phyloP scores from a whole-genome alignment of 2,329 filamentous ascomycete genomes.

The Xylariaceae sp. region DNA sequence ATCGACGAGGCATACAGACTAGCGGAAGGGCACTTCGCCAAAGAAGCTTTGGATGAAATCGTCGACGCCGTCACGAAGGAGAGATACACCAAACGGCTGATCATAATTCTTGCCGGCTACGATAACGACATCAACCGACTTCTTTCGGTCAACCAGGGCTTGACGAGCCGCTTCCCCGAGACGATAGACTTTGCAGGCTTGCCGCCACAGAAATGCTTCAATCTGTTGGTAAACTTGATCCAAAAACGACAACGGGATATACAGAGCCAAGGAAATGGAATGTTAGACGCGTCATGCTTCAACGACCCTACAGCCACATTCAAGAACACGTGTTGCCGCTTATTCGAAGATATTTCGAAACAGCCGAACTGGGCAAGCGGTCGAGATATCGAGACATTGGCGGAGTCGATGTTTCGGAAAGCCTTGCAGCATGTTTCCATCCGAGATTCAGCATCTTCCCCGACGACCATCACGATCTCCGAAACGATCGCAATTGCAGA shows the following conservation, averaged over 20 bases:
- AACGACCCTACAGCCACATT: too few relatives aligned
- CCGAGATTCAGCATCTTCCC: too few relatives aligned
- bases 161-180: conserved; percentile 62
- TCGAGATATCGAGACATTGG: too few relatives aligned
- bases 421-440: too few relatives aligned
- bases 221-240: conserved; percentile 35
- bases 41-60: conserved; percentile 51
- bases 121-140: conserved; percentile 61
- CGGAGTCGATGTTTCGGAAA: too few relatives aligned
- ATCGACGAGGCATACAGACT: conserved; percentile 71
- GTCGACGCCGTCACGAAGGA: conserved; percentile 51
- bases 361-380: too few relatives aligned
- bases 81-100: conserved; percentile 53
- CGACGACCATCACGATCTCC: too few relatives aligned
- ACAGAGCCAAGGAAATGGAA: too few relatives aligned
- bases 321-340: too few relatives aligned
- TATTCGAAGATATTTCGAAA: too few relatives aligned
- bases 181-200: conserved; percentile 39
- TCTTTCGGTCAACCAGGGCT: conserved; percentile 56
- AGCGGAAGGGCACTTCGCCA: conserved; percentile 51
- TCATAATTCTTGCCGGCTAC: conserved; percentile 68
- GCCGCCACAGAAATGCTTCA: conserved; percentile 38
- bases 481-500: too few relatives aligned
- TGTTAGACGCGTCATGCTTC: too few relatives aligned
- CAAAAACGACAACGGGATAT: not conserved